Evolutionary conservation across 2,329 filamentous ascomycete genomes (phyloP).

Genomic region (Tolypocladium paradoxum): DNA sequence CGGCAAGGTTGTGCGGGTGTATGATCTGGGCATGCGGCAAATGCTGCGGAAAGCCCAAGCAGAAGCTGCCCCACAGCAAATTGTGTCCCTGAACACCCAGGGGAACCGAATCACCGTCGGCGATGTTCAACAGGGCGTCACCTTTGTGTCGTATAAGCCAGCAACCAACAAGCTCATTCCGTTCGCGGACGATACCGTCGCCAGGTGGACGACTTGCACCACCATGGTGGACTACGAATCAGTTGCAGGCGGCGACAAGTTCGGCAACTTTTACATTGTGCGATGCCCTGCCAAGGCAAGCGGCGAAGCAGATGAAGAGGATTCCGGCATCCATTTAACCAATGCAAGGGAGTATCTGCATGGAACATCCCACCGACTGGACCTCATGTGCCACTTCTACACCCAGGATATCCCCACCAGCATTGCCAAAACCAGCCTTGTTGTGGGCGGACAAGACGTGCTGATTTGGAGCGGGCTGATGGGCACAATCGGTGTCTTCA

Average conservation of each 20-base stretch:
- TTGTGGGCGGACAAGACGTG: slow-evolving; percentile 84
- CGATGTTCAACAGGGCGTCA: slow-evolving; percentile 85
- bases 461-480: slow-evolving; percentile 90
- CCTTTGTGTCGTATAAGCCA: slow-evolving; percentile 87
- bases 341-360: slow-evolving; percentile 86
- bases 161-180: slow-evolving; percentile 86
- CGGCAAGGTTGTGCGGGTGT: slow-evolving; percentile 71
- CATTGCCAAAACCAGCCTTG: slow-evolving; percentile 78
- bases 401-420: slow-evolving; percentile 86
- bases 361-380: slow-evolving; percentile 74
- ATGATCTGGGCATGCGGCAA: slow-evolving; percentile 87
- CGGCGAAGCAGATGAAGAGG: slow-evolving; percentile 84
- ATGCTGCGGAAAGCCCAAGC: slow-evolving; percentile 86
- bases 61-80: slow-evolving; percentile 67
- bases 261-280: slow-evolving; percentile 90
- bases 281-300: slow-evolving; percentile 79
- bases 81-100: slow-evolving; percentile 80
- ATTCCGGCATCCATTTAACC: slow-evolving; percentile 78
- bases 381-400: slow-evolving; percentile 80
- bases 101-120: slow-evolving; percentile 85
- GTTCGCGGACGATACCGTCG: slow-evolving; percentile 81
- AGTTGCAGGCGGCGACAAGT: slow-evolving; percentile 89
- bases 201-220: slow-evolving; percentile 82
- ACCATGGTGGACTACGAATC: slow-evolving; percentile 98
- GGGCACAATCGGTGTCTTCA: slow-evolving; percentile 84